A percentile compares a stretch with the other conserved stretches of the same genome.
Conservation (phyloP, 2,329 filamentous ascomycete species). For the Zelopaecilomyces penicillatus region DNA sequence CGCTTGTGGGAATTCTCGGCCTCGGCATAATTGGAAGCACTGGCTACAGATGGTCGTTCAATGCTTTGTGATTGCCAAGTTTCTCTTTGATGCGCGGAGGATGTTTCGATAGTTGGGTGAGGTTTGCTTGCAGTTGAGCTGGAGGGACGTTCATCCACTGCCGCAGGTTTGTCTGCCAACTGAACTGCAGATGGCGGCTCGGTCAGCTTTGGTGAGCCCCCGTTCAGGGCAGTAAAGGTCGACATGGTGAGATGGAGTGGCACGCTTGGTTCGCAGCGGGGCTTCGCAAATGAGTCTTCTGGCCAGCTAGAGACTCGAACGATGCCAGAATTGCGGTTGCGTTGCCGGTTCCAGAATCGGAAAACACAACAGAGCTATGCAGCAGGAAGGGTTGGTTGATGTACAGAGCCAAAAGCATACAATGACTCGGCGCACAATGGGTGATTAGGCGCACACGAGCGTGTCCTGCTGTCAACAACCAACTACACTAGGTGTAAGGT, state of each 20-base stretch:
- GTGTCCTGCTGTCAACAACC: too few relatives aligned
- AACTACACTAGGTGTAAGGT: too few relatives aligned
- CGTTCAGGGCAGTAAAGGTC: constrained; percentile 44
- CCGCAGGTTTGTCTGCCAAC: constrained; percentile 19
- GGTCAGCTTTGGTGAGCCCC: constrained; percentile 36
- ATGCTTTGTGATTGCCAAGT: constrained; percentile 32
- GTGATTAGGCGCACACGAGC: too few relatives aligned
- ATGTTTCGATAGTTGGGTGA: constrained; percentile 15
- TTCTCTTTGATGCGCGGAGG: constrained; percentile 26
- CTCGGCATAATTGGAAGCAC: constrained; percentile 31
- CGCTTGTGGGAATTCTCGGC: constrained; percentile 50
- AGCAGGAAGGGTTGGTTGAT: too few relatives aligned
- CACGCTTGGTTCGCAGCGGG: too few relatives aligned
- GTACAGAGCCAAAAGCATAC: too few relatives aligned
- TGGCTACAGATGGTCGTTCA: constrained; percentile 34
- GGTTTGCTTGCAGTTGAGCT: constrained; percentile 16
- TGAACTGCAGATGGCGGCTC: constrained; percentile 23
- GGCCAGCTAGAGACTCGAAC: too few relatives aligned
- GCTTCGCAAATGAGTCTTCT: too few relatives aligned
- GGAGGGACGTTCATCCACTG: constrained; percentile 25
- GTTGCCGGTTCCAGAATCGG: too few relatives aligned
- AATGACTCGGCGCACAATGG: too few relatives aligned
- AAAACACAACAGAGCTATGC: too few relatives aligned
- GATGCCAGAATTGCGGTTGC: too few relatives aligned
- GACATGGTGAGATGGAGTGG: constrained; percentile 29